These are phyloP conservation scores for Ustilago cynodontis DNA, from an alignment of 1,284 basidiomycete genomes.

Conservation along the genomic window DNA sequence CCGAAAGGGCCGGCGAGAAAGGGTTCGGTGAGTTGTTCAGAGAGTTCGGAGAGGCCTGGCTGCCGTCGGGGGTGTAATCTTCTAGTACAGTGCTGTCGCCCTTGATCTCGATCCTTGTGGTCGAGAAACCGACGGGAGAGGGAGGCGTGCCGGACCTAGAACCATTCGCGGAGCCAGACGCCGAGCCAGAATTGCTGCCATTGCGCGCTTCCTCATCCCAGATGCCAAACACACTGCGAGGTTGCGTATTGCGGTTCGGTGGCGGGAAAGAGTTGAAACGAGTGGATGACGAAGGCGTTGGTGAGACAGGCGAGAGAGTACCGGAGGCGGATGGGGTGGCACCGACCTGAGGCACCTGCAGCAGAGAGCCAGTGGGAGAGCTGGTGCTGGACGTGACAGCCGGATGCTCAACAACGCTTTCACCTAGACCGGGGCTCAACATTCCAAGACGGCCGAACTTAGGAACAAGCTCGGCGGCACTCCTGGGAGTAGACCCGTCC, in stretches of 20 bases:
- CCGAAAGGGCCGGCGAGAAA: slow-evolving; percentile 56
- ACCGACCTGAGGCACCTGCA: slow-evolving; percentile 38
- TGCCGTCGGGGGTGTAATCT: slow-evolving; percentile 56
- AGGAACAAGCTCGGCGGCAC: slow-evolving; percentile 40
- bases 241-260: slow-evolving; percentile 38
- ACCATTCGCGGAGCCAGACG: slow-evolving; percentile 29
- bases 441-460: slow-evolving; percentile 58
- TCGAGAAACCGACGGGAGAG: slow-evolving; percentile 38
- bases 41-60: slow-evolving; percentile 58
- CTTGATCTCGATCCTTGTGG: slow-evolving; percentile 33
- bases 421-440: slow-evolving; percentile 60
- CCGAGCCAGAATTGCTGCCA: slow-evolving; percentile 31
- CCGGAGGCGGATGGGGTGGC: not conserved
- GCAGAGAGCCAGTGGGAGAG: slow-evolving; percentile 39
- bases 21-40: slow-evolving; percentile 53
- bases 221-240: slow-evolving; percentile 30
- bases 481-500: slow-evolving; percentile 43
- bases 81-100: slow-evolving; percentile 47
- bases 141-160: slow-evolving; percentile 38
- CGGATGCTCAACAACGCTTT: slow-evolving; percentile 54
- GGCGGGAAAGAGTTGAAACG: slow-evolving; percentile 60
- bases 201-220: slow-evolving; percentile 37
- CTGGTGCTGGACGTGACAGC: slow-evolving; percentile 38
- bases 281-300: slow-evolving; percentile 16
- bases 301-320: slow-evolving; percentile 8